A percentile compares a stretch with the other conserved stretches of the same genome.
These are phyloP conservation scores for Phycomyces nitens DNA, from an alignment of 192 early-diverging fungal genomes.

Conservation along the genomic window DNA sequence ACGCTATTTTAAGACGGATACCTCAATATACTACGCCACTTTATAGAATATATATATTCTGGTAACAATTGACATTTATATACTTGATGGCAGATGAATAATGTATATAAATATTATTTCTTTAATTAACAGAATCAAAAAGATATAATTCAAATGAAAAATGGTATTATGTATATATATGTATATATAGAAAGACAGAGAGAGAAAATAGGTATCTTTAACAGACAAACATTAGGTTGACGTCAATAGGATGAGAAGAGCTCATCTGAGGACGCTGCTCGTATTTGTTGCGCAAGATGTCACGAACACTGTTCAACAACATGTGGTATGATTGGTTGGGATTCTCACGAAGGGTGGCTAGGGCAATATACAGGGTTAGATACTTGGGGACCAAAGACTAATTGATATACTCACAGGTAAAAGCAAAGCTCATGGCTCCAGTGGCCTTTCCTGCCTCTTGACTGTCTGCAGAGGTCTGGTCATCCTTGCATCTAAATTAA, in stretches of 20 bases:
- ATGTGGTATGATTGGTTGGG: slow-evolving; percentile 63
- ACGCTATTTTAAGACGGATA: too few relatives aligned
- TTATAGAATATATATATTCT: too few relatives aligned
- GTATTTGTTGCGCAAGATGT: slow-evolving; percentile 59
- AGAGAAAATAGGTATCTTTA: too few relatives aligned
- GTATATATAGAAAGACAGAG: too few relatives aligned
- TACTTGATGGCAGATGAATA: too few relatives aligned
- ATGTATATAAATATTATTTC: too few relatives aligned
- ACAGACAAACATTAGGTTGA: slow-evolving; percentile 25
- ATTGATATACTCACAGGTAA: slow-evolving; percentile 57
- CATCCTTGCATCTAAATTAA: slow-evolving; percentile 64
- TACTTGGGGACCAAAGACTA: too few relatives aligned
- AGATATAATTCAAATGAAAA: too few relatives aligned
- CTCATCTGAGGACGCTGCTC: slow-evolving; percentile 78
- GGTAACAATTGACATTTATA: too few relatives aligned
- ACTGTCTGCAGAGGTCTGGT: slow-evolving; percentile 75
- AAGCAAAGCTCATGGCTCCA: slow-evolving; percentile 74
- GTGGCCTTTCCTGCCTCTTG: slow-evolving; percentile 57
- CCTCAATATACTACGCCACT: too few relatives aligned
- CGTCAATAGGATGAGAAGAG: slow-evolving; percentile 54
- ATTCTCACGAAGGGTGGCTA: slow-evolving; percentile 47
- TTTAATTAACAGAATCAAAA: too few relatives aligned
- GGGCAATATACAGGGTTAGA: not conserved
- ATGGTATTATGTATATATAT: too few relatives aligned
- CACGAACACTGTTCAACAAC: slow-evolving; percentile 64